phyloP scores from a whole-genome alignment of 805 yeast genomes.

The Cyberlindnera suaveolens region DNA sequence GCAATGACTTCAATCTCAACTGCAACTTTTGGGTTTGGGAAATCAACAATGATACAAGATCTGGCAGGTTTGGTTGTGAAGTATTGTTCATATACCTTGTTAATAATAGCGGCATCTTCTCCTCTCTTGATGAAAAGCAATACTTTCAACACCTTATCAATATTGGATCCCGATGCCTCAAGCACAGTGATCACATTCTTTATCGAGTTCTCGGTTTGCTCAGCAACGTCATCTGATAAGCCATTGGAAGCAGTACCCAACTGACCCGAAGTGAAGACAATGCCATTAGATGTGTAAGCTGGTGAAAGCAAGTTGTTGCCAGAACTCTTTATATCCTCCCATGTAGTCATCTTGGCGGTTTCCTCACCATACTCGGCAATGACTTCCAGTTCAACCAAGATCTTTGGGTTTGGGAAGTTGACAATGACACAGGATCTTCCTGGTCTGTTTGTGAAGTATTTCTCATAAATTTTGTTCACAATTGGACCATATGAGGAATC shows the following conservation, averaged over 20 bases:
- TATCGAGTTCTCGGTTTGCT: conserved; percentile 42
- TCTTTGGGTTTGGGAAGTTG: conserved; percentile 41
- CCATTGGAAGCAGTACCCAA: conserved; percentile 38
- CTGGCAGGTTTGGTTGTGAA: conserved; percentile 47
- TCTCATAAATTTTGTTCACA: conserved; percentile 41
- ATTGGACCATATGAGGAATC: conserved; percentile 35
- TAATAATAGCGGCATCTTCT: conserved; percentile 37
- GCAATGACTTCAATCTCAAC: conserved; percentile 50
- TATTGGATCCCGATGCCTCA: conserved; percentile 38
- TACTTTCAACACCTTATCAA: conserved; percentile 43
- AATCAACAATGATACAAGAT: conserved; percentile 44
- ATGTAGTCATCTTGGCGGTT: conserved; percentile 14
- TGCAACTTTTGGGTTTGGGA: conserved; percentile 43
- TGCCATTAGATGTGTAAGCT: conserved; percentile 34
- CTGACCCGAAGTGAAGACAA: conserved; percentile 43
- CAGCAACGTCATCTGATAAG: conserved; percentile 36
- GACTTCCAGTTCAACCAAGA: conserved; percentile 48
- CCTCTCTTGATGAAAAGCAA: conserved; percentile 41
- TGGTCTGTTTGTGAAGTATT: conserved; percentile 42
- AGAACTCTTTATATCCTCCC: conserved; percentile 28
- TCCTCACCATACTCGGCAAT: conserved; percentile 29
- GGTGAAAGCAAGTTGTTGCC: conserved; percentile 34
- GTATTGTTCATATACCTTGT: conserved; percentile 38
- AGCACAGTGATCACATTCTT: conserved; percentile 36
- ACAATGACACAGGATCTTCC: conserved; percentile 49